Conservation (phyloP, 2,329 filamentous ascomycete genomes). For the Emericellopsis cladophorae region DNA sequence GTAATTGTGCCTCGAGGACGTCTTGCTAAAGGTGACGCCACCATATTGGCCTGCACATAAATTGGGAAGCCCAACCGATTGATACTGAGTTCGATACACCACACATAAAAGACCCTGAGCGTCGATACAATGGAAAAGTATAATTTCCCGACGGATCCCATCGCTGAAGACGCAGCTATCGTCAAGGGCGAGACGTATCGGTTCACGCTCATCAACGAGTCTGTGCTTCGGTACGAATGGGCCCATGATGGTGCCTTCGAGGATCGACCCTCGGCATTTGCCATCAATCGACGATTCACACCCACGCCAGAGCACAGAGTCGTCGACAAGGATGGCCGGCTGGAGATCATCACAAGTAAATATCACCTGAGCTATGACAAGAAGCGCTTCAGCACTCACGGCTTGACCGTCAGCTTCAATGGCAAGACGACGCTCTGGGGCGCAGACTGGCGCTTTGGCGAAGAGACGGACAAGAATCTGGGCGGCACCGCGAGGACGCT, state of each 20-base stretch:
- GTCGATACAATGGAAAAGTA: slow-evolving; percentile 1
- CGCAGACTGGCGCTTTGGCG: slow-evolving; percentile 38
- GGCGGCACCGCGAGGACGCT: slow-evolving; percentile 40
- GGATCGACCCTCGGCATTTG: slow-evolving; percentile 49
- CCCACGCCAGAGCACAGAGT: slow-evolving; percentile 30
- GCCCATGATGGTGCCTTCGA: slow-evolving; percentile 46
- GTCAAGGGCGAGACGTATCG: slow-evolving; percentile 28
- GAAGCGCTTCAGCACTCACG: slow-evolving; percentile 35
- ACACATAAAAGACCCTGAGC: background rate
- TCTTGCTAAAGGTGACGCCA: no score
- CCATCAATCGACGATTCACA: slow-evolving; percentile 35
- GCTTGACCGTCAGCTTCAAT: slow-evolving; percentile 29
- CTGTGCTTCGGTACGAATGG: slow-evolving; percentile 50
- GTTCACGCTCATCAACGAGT: slow-evolving; percentile 45
- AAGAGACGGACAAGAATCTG: slow-evolving; percentile 23
- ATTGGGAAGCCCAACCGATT: no score
- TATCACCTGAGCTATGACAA: slow-evolving; percentile 48
- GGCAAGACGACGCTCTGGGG: slow-evolving; percentile 25
- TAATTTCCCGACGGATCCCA: slow-evolving; percentile 1
- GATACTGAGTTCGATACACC: no score
- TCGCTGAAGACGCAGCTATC: background rate
- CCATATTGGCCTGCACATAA: no score
- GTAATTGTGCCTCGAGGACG: no score
- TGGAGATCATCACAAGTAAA: slow-evolving; percentile 42
- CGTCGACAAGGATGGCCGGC: slow-evolving; percentile 26